A percentile compares a stretch with the other conserved stretches of the same genome.
phyloP scores from a whole-genome alignment of 1,284 basidiomycete genomes.

The Cystobasidium sp. region DNA sequence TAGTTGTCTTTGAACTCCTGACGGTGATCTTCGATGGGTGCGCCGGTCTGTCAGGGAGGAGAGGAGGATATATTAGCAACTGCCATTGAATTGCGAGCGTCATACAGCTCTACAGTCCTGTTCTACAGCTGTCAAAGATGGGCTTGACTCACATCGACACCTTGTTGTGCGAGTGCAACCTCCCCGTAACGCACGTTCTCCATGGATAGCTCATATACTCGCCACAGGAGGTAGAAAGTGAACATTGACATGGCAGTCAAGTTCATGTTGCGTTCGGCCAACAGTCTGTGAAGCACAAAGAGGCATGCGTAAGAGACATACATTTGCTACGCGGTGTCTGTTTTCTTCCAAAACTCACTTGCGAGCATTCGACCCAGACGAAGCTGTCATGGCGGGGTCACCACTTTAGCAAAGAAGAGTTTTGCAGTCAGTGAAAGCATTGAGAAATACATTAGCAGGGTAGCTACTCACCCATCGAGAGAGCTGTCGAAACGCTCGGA shows the following conservation, averaged over 20 bases:
- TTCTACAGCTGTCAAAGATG: neutral
- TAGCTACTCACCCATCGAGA: constrained; percentile 34
- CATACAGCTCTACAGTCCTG: neutral
- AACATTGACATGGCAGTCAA: constrained; percentile 36
- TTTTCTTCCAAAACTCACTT: constrained; percentile 13
- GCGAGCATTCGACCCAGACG: constrained; percentile 16
- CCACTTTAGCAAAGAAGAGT: constrained; percentile 9
- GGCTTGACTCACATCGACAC: constrained; percentile 25
- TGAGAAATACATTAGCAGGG: neutral
- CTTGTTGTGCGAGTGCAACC: constrained; percentile 16
- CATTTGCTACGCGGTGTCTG: neutral
- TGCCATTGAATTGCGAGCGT: no score
- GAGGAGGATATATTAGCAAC: neutral
- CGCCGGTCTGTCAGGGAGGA: constrained; percentile 15
- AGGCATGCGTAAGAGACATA: neutral
- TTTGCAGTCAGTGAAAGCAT: neutral
- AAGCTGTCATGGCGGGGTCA: constrained; percentile 33
- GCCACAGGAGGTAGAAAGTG: constrained; percentile 32
- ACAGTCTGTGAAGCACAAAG: constrained; percentile 5
- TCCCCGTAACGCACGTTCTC: constrained; percentile 35
- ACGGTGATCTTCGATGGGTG: constrained; percentile 38
- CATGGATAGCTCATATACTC: constrained; percentile 37
- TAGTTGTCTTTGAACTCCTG: constrained; percentile 34
- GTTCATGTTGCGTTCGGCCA: constrained; percentile 41
- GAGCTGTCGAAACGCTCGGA: constrained; percentile 31